Evolutionary conservation across 345 rosid genomes (phyloP).

Genomic region (Rhodamnia rubescens): DNA sequence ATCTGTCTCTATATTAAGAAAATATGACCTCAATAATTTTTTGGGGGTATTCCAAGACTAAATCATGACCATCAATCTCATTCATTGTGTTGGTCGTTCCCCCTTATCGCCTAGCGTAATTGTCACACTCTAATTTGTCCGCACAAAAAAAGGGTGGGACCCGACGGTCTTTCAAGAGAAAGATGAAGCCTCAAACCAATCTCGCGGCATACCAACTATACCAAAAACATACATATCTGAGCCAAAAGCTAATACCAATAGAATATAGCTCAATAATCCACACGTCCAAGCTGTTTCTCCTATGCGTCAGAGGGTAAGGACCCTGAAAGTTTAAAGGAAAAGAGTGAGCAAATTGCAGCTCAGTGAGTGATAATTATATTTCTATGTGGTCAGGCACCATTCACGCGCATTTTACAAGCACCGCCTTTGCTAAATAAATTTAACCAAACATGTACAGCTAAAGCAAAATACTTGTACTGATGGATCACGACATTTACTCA

Average conservation of each 20-base stretch:
- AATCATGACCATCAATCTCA: not conserved
- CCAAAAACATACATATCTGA: not conserved
- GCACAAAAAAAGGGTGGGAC: not conserved
- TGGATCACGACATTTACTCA: not conserved
- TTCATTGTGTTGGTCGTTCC: not conserved
- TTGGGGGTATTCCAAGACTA: not conserved
- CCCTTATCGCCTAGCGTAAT: not conserved
- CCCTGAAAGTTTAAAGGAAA: not conserved
- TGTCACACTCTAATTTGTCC: too few relatives aligned
- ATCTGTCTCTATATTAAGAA: not conserved
- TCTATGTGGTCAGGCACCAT: not conserved
- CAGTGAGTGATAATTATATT: not conserved
- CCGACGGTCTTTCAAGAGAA: not conserved
- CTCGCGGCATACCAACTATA: not conserved
- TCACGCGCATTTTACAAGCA: not conserved
- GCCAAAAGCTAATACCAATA: not conserved
- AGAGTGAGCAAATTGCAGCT: not conserved
- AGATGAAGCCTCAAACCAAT: not conserved
- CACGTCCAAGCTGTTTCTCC: not conserved
- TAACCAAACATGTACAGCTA: not conserved
- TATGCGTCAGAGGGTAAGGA: not conserved
- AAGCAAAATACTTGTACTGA: not conserved
- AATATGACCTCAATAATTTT: not conserved
- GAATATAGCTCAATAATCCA: not conserved
- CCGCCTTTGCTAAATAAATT: not conserved